Evolutionary conservation across 768 basidiomycete genomes (phyloP), one percentile per base, ranked within the genome.

Genomic region (Ramaria rubella): DNA sequence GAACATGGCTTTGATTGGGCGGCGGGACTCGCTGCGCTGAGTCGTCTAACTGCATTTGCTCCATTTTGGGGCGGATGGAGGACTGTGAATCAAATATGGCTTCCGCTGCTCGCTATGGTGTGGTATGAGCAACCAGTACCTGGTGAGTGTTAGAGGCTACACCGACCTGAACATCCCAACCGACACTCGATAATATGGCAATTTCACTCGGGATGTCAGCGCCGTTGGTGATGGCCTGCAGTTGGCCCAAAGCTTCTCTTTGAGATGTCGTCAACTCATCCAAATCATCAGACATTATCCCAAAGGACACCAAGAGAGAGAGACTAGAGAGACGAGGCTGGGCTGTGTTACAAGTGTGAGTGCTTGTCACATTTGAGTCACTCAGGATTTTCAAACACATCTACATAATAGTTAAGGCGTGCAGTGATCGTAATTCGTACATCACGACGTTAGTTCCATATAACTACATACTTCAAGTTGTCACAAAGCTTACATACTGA

Each of bases 121-220:
- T 53, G 42, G 17, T 30, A 38, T 6, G 34, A 24, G 31, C 55
- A n/a, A n/a, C n/a, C n/a, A n/a, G n/a, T 54, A 14, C 9, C 23
- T 27, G 15, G 49, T 21, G 11, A 23, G 36, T 43, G 45, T 53
- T 46, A 23, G 21, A 21, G 40, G 19, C 36, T n/a, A 19, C 5
- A 61, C 76, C 61, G 53, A 84, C 86, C 76, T 84, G 76, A 30
- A 90, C 79, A 70, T 87, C 81, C 86, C 86, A 90, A 49, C 76
- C 77, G 8, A 85, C 83, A 56, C 77, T 82, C 36, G 75, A 68
- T 15, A 90, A 72, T 1, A 90, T 76, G 31, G 71, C 68, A n/a
- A 81, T 72, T 4, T 86, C 79, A 1, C 81, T 79, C 1, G 84
- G 83, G 29, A 77, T 76, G 64, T 86, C 85, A 4, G 34, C 52